Percentiles rank a stretch among this genome's conserved stretches.
Evolutionary conservation across 2,329 filamentous ascomycete species (phyloP).

Genomic region (Cladobotryum mycophilum): DNA sequence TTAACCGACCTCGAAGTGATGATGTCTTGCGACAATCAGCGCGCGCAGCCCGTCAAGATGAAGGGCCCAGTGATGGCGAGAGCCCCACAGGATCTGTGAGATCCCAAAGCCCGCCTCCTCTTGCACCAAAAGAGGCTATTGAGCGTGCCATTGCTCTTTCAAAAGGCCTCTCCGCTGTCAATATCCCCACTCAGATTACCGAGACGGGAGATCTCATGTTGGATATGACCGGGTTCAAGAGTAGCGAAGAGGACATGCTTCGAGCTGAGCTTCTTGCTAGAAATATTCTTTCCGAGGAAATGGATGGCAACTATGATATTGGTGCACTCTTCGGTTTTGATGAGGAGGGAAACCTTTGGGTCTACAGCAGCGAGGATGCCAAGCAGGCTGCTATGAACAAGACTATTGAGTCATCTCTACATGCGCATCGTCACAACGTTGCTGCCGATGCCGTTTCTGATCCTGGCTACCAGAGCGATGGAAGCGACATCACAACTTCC

Average conservation of each 20-base stretch:
- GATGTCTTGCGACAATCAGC: constrained; percentile 45
- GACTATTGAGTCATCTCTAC: constrained; percentile 46
- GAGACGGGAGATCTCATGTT: constrained; percentile 93
- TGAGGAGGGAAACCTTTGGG: constrained; percentile 96
- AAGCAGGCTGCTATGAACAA: constrained; percentile 78
- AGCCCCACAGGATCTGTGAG: constrained; percentile 42
- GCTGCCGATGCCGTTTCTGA: constrained; percentile 82
- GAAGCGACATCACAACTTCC: constrained; percentile 54
- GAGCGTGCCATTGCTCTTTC: constrained; percentile 79
- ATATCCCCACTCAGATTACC: constrained; percentile 89
- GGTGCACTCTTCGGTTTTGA: constrained; percentile 92
- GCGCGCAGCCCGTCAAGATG: constrained; percentile 29
- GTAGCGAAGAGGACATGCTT: constrained; percentile 84
- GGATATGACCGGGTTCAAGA: constrained; percentile 96
- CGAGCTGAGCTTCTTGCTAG: constrained; percentile 89
- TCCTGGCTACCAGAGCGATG: constrained; percentile 92
- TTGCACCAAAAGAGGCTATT: constrained; percentile 68
- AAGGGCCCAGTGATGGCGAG: constrained; percentile 32
- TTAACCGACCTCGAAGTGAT: constrained; percentile 47
- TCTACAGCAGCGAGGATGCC: constrained; percentile 95
- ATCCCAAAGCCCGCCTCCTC: constrained; percentile 70
- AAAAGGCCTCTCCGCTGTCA: constrained; percentile 78
- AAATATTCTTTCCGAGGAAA: constrained; percentile 84
- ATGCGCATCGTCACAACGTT: constrained; percentile 41
- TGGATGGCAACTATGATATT: constrained; percentile 94